Evolutionary conservation across 345 rosid genomes (phyloP), one percentile per base, ranked within the genome.

Genomic region (Brassica cretica): DNA sequence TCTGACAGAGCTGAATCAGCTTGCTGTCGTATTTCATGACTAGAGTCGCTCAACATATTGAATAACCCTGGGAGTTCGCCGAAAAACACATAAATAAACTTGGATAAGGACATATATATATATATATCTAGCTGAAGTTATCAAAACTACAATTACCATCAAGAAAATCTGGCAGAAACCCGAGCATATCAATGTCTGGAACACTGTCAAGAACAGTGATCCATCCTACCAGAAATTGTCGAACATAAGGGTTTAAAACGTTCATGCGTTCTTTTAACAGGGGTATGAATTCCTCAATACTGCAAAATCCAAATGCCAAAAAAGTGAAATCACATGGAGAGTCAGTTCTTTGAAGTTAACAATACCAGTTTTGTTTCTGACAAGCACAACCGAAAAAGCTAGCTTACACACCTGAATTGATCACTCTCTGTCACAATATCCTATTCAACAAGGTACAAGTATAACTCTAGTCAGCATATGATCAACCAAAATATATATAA

Each of bases 1-100:
- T 96, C 99, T 6, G 97, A 90, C 78, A 96, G 98, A 78, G 99
- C 99, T 73, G 98, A 89, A 89, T 96, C 99, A 80, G 99, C 99
- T 77, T 96, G 99, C 71, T 96, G 99, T 32, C 99, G 84, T 73
- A 93, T 96, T 85, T 96, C 99, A 88, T 87, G 98, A 83, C 98
- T 96, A 35, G 93, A 86, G 86, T 96, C 99, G 75, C 99, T 96
- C 85, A 96, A 76, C 99, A 96, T 96, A 75, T 93, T 96, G 81
- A 96, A 96, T 84, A 96, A 85, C 71, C 99, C 99, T 96, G 89
- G 79, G 72, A 75, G 74, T 37, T 73, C 39, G 72, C 78, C 76
- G 46, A 44, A 75, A 18, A 55, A 15, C 24, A 44, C 39, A 24
- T 14, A 55, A 30, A 58, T n/a, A 41, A 41, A 63, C 49, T 69